Conservation (phyloP, 2,329 filamentous ascomycete genomes). For the Microsporum ferrugineum region DNA sequence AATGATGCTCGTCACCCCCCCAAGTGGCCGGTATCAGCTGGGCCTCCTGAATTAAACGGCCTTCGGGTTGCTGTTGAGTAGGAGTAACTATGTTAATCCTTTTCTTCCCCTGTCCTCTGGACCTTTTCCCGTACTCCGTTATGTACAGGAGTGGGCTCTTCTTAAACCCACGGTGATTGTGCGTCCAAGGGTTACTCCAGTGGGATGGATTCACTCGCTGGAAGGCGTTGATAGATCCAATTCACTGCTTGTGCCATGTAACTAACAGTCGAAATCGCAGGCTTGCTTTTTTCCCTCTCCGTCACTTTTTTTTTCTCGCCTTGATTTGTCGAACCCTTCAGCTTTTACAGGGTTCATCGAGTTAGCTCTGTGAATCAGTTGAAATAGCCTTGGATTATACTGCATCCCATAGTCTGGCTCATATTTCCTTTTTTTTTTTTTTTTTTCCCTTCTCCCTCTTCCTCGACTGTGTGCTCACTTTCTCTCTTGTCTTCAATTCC, state of each 20-base stretch:
- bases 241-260: slow-evolving; percentile 4
- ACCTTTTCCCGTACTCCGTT: background rate
- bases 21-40: background rate
- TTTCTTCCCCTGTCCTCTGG: background rate
- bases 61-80: background rate
- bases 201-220: slow-evolving; percentile 1
- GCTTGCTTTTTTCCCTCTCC: background rate
- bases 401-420: slow-evolving; percentile 2
- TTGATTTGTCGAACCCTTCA: slow-evolving; percentile 3
- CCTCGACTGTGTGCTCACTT: background rate
- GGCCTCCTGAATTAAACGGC: background rate
- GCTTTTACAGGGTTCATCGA: background rate
- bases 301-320: background rate
- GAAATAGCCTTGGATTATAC: background rate
- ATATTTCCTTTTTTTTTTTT: background rate
- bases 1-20: background rate
- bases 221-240: slow-evolving; percentile 5
- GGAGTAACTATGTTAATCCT: background rate
- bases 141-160: background rate
- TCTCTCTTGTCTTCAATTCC: background rate
- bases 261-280: background rate
- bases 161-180: background rate
- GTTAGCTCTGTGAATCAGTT: slow-evolving; percentile 2
- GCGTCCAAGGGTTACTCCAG: background rate
- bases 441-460: too few species aligned